Evolutionary conservation across 2,329 filamentous ascomycete genomes (phyloP).

Genomic region (Sclerotinia trifoliorum): DNA sequence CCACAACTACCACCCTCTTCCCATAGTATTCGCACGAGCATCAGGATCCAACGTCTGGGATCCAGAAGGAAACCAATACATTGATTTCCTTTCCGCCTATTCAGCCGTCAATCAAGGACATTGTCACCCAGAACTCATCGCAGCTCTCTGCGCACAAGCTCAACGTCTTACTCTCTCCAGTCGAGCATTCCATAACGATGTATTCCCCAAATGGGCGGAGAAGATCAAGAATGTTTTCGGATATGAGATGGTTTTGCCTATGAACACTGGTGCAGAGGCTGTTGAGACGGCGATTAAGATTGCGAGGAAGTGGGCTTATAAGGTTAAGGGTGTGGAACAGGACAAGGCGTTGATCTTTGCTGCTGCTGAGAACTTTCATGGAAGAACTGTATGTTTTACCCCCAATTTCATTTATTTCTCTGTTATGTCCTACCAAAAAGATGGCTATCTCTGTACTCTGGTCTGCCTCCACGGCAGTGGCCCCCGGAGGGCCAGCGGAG

Average conservation of each 20-base stretch:
- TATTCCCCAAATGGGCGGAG: constrained; percentile 93
- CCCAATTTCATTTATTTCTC: not conserved
- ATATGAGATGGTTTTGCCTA: constrained; percentile 96
- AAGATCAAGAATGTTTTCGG: constrained; percentile 87
- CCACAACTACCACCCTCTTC: constrained; percentile 98
- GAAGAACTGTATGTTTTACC: constrained; percentile 73
- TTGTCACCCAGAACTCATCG: constrained; percentile 94
- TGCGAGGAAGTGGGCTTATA: constrained; percentile 97
- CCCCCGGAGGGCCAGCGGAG: constrained; percentile 14
- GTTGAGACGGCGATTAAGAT: constrained; percentile 96
- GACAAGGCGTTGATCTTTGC: constrained; percentile 82
- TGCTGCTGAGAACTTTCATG: constrained; percentile 92
- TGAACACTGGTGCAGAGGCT: constrained; percentile 97
- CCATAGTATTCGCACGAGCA: constrained; percentile 86
- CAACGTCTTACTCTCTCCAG: constrained; percentile 87
- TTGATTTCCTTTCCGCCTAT: constrained; percentile 98
- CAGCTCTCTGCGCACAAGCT: constrained; percentile 86
- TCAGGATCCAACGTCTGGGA: constrained; percentile 92
- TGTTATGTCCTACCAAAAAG: not conserved
- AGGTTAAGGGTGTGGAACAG: constrained; percentile 84
- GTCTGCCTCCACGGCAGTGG: constrained; percentile 7
- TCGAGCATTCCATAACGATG: constrained; percentile 96
- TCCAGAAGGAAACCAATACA: constrained; percentile 90
- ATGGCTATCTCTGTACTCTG: not conserved
- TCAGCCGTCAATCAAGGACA: constrained; percentile 97